Evolutionary conservation across 176 grass and related monocot genomes (phyloP), one percentile per base, ranked within the genome.

Genomic region (Tillandsia leiboldiana): DNA sequence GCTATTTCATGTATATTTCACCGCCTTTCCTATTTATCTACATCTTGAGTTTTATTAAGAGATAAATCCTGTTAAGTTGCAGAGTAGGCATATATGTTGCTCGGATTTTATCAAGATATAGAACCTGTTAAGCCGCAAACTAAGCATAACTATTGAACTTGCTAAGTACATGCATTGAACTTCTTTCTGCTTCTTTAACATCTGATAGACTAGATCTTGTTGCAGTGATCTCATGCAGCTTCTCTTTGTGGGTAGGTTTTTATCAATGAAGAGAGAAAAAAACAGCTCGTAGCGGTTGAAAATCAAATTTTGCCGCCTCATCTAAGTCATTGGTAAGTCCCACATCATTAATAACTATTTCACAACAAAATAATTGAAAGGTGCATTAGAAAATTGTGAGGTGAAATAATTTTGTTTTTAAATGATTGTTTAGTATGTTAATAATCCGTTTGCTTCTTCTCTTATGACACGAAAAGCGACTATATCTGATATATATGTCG

Each of bases 201-300:
- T 76, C 53, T 70, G 50, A 54, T 26, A 53, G 71, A 76, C 10
- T 49, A 56, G 11, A 80, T 73, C 49, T 61, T 8, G 56, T 61
- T 18, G 33, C 7, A 61, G 56, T 61, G 8, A 18, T 61, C 17
- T 61, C 56, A 61, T 61, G 3, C n/a, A 18, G n/a, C 18, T 90
- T 75, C 24, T 84, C 54, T 85, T 75, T 48, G 24, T 76, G 65
- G 47, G n/a, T 74, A 97, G 93, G 73, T 66, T 69, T 97, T 86
- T 80, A 85, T 97, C 50, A 74, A 79, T n/a, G 79, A 97, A 65
- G 82, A 89, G 79, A 97, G 87, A 83, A 58, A 85, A 78, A 92
- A 86, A 80, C 86, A 73, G 11, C 89, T 85, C 74, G 84, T 80
- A 12, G 61, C 72, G 49, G 59, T 80, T 10, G 89, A 92, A 67